A percentile compares a stretch with the other conserved stretches of the same genome.
phyloP scores from a whole-genome alignment of 1,284 basidiomycete genomes.

The Cutaneotrichosporon sp. region DNA sequence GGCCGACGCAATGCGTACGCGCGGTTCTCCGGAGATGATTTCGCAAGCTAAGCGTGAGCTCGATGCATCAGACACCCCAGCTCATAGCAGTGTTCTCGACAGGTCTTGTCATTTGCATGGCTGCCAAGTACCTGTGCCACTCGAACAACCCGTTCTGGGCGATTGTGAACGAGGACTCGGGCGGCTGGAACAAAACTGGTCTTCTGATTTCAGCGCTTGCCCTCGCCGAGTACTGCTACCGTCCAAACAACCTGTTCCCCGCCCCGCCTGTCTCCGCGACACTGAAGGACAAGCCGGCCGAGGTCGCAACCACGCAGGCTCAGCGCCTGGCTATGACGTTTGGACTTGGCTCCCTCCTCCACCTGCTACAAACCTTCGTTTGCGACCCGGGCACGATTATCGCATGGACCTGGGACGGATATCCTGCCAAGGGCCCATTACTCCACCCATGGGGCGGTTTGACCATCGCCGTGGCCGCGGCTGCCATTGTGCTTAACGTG shows the following conservation, averaged over 20 bases:
- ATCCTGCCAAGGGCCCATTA: constrained; percentile 67
- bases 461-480: constrained; percentile 61
- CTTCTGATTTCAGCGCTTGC: constrained; percentile 49
- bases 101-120: constrained; percentile 63
- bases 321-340: constrained; percentile 38
- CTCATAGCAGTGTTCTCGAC: constrained; percentile 56
- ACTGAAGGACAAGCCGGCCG: constrained; percentile 15
- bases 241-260: constrained; percentile 37
- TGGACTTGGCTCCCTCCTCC: constrained; percentile 68
- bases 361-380: constrained; percentile 70
- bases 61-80: background rate
- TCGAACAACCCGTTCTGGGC: constrained; percentile 86
- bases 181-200: constrained; percentile 68
- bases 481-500: constrained; percentile 47
- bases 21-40: constrained; percentile 50
- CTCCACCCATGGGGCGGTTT: constrained; percentile 68
- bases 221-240: constrained; percentile 35
- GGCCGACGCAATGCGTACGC: constrained; percentile 56
- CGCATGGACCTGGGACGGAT: constrained; percentile 89
- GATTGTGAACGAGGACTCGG: constrained; percentile 61
- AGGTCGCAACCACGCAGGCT: constrained; percentile 9
- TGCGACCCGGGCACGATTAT: constrained; percentile 78
- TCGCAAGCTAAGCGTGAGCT: constrained; percentile 57
- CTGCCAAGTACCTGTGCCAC: constrained; percentile 74
- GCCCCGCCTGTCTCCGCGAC: constrained; percentile 21